Evolutionary conservation across 495 filamentous ascomycete genomes (phyloP).

Genomic region (Hypomontagnella submonticulosa): DNA sequence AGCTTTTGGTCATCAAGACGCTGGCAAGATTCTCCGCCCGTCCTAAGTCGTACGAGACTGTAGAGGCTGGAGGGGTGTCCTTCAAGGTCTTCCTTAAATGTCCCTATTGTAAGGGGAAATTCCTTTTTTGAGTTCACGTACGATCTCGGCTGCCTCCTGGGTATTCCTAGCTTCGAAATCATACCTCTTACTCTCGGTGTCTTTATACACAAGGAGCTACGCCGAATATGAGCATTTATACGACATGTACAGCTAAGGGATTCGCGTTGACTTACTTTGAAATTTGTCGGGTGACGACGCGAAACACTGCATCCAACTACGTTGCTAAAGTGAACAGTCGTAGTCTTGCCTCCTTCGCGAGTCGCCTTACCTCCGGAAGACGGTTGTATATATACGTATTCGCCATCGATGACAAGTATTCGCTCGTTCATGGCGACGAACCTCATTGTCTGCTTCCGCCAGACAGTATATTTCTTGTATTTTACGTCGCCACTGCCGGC

Average conservation of each 20-base stretch:
- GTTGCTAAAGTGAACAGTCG: constrained; percentile 90
- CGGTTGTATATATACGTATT: constrained; percentile 96
- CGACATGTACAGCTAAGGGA: background rate
- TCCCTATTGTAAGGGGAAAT: constrained; percentile 63
- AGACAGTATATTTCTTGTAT: constrained; percentile 89
- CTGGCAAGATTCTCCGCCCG: no score
- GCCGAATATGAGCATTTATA: constrained; percentile 21
- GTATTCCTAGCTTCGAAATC: constrained; percentile 90
- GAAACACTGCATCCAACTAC: constrained; percentile 95
- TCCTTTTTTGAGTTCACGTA: constrained; percentile 83
- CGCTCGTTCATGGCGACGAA: constrained; percentile 87
- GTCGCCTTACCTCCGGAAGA: constrained; percentile 65
- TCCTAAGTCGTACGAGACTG: no score
- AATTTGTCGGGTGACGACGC: constrained; percentile 88
- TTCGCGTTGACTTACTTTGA: constrained; percentile 68
- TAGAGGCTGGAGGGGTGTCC: background rate
- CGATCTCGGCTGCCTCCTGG: constrained; percentile 87
- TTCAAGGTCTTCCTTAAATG: constrained; percentile 22
- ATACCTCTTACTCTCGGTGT: constrained; percentile 91
- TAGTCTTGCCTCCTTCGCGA: constrained; percentile 77
- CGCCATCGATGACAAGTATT: constrained; percentile 89
- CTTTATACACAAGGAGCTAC: constrained; percentile 79
- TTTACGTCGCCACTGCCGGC: constrained; percentile 67
- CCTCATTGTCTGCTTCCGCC: constrained; percentile 93
- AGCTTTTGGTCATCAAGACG: no score